Percentiles rank a stretch among this genome's conserved stretches.
Conservation (phyloP, 2,329 filamentous ascomycete species). For the Teratosphaeria gauchensis region DNA sequence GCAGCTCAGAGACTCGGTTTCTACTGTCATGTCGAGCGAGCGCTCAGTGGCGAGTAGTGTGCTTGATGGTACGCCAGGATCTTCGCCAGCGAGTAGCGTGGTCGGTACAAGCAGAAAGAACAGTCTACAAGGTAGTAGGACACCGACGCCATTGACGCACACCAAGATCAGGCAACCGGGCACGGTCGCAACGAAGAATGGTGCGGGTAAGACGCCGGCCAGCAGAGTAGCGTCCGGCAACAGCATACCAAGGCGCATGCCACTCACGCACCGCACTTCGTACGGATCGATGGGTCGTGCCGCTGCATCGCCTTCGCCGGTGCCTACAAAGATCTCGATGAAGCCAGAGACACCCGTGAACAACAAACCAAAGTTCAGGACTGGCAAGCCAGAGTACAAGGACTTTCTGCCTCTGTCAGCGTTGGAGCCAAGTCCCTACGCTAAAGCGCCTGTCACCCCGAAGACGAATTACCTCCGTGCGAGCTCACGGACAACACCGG, state of each 20-base stretch:
- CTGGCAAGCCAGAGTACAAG: slow-evolving; percentile 12
- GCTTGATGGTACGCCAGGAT: slow-evolving; percentile 43
- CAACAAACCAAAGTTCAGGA: slow-evolving; percentile 18
- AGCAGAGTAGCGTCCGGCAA: slow-evolving; percentile 8
- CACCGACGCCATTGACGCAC: slow-evolving; percentile 28
- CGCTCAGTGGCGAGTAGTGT: slow-evolving; percentile 38
- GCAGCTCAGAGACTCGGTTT: slow-evolving; percentile 83
- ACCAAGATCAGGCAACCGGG: slow-evolving; percentile 12
- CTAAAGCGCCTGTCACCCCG: slow-evolving; percentile 21
- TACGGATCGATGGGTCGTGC: background rate
- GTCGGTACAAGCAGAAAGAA: slow-evolving; percentile 43
- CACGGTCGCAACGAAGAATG: background rate
- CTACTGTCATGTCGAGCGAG: slow-evolving; percentile 80
- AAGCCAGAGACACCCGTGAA: slow-evolving; percentile 5
- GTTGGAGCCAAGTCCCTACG: slow-evolving; percentile 26
- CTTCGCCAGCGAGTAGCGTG: slow-evolving; percentile 58
- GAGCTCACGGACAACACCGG: background rate
- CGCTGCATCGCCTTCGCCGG: slow-evolving; percentile 12
- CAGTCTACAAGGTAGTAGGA: slow-evolving; percentile 36
- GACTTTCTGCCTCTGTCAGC: slow-evolving; percentile 25
- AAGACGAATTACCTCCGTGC: slow-evolving; percentile 20
- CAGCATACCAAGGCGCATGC: slow-evolving; percentile 7
- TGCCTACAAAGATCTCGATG: slow-evolving; percentile 7
- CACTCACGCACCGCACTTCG: slow-evolving; percentile 8
- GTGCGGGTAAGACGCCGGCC: background rate